Evolutionary conservation across 2,329 filamentous ascomycete species (phyloP), one percentile per base, ranked within the genome.

Genomic region (Periconia sp.): DNA sequence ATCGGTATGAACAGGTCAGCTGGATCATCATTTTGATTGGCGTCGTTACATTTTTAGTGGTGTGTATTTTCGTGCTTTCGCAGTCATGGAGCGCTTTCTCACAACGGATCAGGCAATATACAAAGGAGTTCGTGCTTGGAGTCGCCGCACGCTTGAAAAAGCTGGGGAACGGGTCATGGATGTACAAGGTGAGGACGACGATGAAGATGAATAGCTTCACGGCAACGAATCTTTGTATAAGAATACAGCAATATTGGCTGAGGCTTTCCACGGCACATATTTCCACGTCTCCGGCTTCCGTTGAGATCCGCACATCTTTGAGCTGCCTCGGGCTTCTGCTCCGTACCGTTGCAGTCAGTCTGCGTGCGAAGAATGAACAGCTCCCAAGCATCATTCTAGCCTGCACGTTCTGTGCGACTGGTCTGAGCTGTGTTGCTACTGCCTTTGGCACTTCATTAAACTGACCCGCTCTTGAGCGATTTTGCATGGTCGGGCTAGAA

Each of bases 341-440:
- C 87, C 82, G 82, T 92, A 85, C 84, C 83, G 83, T 85, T 43
- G 35, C 87, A 85, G 94, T 92, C 85, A 94, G 91, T 96, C 91
- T 66, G 88, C 85, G 87, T 95, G 91, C 91, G 89, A 79, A 96
- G 79, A 96, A 81, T 56, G 59, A 80, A 59, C 56, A 56, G 63
- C 65, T 48, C 54, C 48, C 46, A 56, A 50, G 33, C 39, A 52
- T 57, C 58, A 56, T 54, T 26, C 55, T 56, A 56, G 52, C 48
- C 47, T 48, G 56, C 55, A 52, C 66, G 66, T 69, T 52, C 67
- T 69, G 66, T 66, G 56, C 54, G 33, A 53, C 54, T 52, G 54
- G 43, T 28, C 50, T 63, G 63, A 60, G 57, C 39, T 53, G 49
- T 62, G 56, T 52, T 36, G 61, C 56, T 60, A 52, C 38, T 46